Evolutionary conservation across 371 early-diverging fungal species (phyloP).

Genomic region (Zychaea mexicana): DNA sequence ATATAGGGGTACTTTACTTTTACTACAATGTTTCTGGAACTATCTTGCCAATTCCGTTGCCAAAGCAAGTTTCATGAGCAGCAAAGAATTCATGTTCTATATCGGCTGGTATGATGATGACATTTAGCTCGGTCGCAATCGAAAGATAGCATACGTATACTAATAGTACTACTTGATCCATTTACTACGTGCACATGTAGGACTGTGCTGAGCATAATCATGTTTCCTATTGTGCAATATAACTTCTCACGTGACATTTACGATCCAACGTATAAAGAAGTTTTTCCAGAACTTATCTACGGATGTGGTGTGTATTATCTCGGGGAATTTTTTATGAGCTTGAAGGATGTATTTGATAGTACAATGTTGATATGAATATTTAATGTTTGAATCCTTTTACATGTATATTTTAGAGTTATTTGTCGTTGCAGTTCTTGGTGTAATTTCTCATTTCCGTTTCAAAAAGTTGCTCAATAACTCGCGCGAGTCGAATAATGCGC

Average conservation of each 20-base stretch:
- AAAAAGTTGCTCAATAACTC: slow-evolving; percentile 31
- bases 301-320: slow-evolving; percentile 31
- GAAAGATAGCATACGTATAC: too few species aligned
- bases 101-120: slow-evolving; percentile 39
- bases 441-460: slow-evolving; percentile 50
- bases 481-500: slow-evolving; percentile 23
- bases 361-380: too few species aligned
- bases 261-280: slow-evolving; percentile 43
- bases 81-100: slow-evolving; percentile 50
- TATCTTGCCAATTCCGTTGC: slow-evolving; percentile 54
- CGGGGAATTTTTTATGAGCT: too few species aligned
- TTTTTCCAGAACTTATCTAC: slow-evolving; percentile 50
- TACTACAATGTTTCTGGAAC: slow-evolving; percentile 60
- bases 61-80: slow-evolving; percentile 50
- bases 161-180: too few species aligned
- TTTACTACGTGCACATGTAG: slow-evolving; percentile 18
- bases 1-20: slow-evolving; percentile 42
- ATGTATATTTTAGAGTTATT: slow-evolving; percentile 27
- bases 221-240: slow-evolving; percentile 48
- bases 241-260: slow-evolving; percentile 45
- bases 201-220: slow-evolving; percentile 32
- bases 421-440: slow-evolving; percentile 38
- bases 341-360: too few species aligned
- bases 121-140: too few species aligned
- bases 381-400: background rate